Conservation (phyloP, 1,284 basidiomycete genomes). For the Pseudozyma thailandica region DNA sequence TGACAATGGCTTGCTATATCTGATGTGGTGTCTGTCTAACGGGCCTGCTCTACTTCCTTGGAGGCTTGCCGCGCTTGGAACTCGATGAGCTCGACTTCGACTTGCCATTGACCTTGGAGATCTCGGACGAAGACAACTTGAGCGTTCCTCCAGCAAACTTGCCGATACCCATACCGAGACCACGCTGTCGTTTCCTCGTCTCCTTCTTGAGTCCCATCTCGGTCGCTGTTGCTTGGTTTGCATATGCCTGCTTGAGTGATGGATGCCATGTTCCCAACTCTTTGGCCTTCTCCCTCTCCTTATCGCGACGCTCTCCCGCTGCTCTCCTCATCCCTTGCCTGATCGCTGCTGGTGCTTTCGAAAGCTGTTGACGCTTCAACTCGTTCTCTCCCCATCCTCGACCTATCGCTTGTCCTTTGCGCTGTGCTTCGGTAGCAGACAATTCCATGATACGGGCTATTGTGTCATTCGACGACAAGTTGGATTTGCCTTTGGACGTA, state of each 20-base stretch:
- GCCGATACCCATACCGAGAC: constrained; percentile 64
- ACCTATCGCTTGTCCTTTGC: constrained; percentile 49
- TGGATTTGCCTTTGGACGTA: constrained; percentile 46
- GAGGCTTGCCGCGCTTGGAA: constrained; percentile 22
- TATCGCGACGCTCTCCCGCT: constrained; percentile 56
- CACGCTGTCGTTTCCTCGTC: constrained; percentile 49
- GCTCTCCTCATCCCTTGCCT: constrained; percentile 56
- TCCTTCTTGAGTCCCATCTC: constrained; percentile 54
- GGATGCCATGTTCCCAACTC: constrained; percentile 65
- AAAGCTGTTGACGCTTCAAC: constrained; percentile 53
- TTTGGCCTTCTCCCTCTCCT: constrained; percentile 60
- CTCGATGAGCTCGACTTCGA: constrained; percentile 6
- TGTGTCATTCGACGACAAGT: constrained; percentile 59
- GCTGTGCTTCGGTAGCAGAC: constrained; percentile 42
- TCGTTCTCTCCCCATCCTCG: constrained; percentile 60
- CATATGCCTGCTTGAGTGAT: constrained; percentile 46
- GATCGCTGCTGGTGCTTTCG: constrained; percentile 59
- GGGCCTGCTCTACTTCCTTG: too few relatives aligned
- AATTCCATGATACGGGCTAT: constrained; percentile 60
- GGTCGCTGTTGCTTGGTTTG: constrained; percentile 48
- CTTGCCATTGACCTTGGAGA: constrained; percentile 55
- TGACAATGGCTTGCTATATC: too few relatives aligned
- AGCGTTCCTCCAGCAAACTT: constrained; percentile 60
- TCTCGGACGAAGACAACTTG: constrained; percentile 52
- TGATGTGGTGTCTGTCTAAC: too few relatives aligned